Conservation (phyloP, 495 filamentous ascomycete species). For the Glarea lozoyensis region DNA sequence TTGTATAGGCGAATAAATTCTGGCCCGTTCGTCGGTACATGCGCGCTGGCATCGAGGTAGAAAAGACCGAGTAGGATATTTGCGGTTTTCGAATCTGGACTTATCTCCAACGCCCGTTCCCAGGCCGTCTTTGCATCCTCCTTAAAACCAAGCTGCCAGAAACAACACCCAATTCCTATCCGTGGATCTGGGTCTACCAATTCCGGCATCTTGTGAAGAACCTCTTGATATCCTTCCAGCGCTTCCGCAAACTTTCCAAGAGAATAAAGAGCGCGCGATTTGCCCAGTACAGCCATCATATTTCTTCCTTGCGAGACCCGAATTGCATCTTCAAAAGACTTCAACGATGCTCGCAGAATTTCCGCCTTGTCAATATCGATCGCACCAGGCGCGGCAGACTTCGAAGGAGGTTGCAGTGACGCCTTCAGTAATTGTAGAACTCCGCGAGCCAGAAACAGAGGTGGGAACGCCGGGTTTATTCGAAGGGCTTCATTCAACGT, state of each 20-base stretch:
- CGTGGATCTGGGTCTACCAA: slow-evolving; percentile 91
- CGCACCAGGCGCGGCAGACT: slow-evolving; percentile 45
- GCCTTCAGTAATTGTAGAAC: slow-evolving; percentile 82
- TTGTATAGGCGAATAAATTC: slow-evolving; percentile 77
- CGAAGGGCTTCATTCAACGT: slow-evolving; percentile 88
- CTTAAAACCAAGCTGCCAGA: slow-evolving; percentile 90
- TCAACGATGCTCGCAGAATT: slow-evolving; percentile 69
- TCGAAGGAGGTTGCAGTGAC: slow-evolving; percentile 71
- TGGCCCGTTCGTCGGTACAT: slow-evolving; percentile 62
- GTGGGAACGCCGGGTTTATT: slow-evolving; percentile 85
- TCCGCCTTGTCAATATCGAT: slow-evolving; percentile 71
- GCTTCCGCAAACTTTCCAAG: slow-evolving; percentile 76
- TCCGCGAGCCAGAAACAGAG: slow-evolving; percentile 84
- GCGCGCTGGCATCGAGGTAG: slow-evolving; percentile 74
- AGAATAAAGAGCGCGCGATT: slow-evolving; percentile 73
- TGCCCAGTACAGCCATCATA: slow-evolving; percentile 82
- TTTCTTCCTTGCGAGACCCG: slow-evolving; percentile 76
- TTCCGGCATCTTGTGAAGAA: slow-evolving; percentile 71
- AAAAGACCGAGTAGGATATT: slow-evolving; percentile 85
- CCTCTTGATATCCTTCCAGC: slow-evolving; percentile 76
- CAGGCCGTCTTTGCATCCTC: slow-evolving; percentile 85
- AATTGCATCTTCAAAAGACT: slow-evolving; percentile 88
- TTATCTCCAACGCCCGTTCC: slow-evolving; percentile 80
- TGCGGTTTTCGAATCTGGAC: slow-evolving; percentile 81
- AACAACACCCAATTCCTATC: slow-evolving; percentile 89